Base-by-base conservation (phyloP, 176 grass and related monocot species). In the Carex cristatella region DNA sequence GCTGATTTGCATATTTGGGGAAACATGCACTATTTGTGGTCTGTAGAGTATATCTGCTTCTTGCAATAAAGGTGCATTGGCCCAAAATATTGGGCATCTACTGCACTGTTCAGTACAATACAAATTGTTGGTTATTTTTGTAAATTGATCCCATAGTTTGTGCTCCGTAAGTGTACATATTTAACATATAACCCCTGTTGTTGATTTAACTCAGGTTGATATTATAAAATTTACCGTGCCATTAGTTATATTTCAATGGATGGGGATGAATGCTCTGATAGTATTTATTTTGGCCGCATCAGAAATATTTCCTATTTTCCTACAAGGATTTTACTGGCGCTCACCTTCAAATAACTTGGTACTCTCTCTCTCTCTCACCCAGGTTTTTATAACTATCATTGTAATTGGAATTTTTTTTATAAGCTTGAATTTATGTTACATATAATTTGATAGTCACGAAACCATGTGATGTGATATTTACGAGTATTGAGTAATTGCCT, bases 171-270 rank as follows among this genome's bases (percentile, higher is more conserved):
- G 0, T 61, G 48, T 49, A 75, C 70, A 48, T 82, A 64, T 62
- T 48, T 27, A 73, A 73, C 51, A 33, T 13, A 2, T 32, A 40
- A 51, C 49, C 35, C 56, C 6, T 9, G 65, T 59, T 85, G 31
- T 81, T 10, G 13, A 31, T 86, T 46, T 90, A 13, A 0, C 84
- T 84, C 90, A 91, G 91, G 88, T 99, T 74, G 96, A 95, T 91
- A 80, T 94, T 28, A 37, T 82, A 56, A 84, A 89, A 33, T 85
- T 95, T 61, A 88, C 85, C 71, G 86, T 77, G 57, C 87, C 93
- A 66, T 92, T 99, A n/a, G 80, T 99, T 63, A 78, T 99, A 69
- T 94, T 99, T 86, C 91, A 95, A 69, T 95, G 96, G 96, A 92
- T 94, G 91, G 90, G 93, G 79, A 92, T 99, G 96, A 95, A 99